A percentile compares a stretch with the other conserved stretches of the same genome.
Conservation (phyloP, 2,329 filamentous ascomycete species). For the Aplosporella prunicola region DNA sequence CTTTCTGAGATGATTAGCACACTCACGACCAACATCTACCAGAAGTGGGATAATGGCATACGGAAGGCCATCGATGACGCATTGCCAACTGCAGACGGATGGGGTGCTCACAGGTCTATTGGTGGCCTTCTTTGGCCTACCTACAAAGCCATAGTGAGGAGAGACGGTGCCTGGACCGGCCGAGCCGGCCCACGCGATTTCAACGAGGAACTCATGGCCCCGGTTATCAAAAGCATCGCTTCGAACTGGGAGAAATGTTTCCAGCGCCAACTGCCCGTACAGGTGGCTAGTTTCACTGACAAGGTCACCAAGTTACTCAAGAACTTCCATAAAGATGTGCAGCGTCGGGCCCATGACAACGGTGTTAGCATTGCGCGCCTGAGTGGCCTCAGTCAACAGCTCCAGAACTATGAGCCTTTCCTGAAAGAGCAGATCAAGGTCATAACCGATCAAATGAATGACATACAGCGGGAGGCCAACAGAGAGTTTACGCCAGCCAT, state of each 20-base stretch:
- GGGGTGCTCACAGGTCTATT: constrained; percentile 28
- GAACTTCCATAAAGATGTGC: constrained; percentile 35
- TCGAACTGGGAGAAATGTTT: constrained; percentile 38
- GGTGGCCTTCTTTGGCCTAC: constrained; percentile 45
- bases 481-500: constrained; percentile 46
- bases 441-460: constrained; percentile 32
- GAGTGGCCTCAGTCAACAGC: constrained; percentile 31
- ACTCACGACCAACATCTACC: constrained; percentile 38
- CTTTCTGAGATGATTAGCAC: constrained; percentile 32
- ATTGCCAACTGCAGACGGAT: constrained; percentile 21
- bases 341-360: constrained; percentile 28
- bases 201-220: constrained; percentile 31
- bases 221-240: constrained; percentile 32
- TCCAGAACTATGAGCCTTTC: constrained; percentile 32
- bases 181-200: constrained; percentile 31
- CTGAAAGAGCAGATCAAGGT: constrained; percentile 29
- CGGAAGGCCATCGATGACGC: constrained; percentile 31
- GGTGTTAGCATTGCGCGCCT: constrained; percentile 34
- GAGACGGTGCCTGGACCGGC: constrained; percentile 39
- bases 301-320: constrained; percentile 24
- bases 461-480: constrained; percentile 43
- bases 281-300: constrained; percentile 29
- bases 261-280: constrained; percentile 32
- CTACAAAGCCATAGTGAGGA: constrained; percentile 48
- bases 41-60: constrained; percentile 33